Percentiles rank a stretch among this genome's conserved stretches.
phyloP scores from a whole-genome alignment of 768 basidiomycete species.

The Mycena galopus region DNA sequence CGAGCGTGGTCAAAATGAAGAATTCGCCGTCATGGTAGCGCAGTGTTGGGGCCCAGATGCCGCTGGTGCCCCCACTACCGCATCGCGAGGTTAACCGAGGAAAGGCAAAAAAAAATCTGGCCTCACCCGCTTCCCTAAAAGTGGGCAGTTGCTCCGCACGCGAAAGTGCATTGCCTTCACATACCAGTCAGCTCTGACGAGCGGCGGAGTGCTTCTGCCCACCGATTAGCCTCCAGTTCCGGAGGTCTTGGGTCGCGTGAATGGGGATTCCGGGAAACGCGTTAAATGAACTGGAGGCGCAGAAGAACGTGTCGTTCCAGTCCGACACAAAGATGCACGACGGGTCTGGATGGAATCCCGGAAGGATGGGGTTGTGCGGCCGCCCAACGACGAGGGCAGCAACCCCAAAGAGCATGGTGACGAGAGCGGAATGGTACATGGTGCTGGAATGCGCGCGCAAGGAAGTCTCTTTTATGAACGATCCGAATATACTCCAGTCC shows the following conservation, averaged over 20 bases:
- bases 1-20: slow-evolving; percentile 44
- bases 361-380: slow-evolving; percentile 40
- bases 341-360: slow-evolving; percentile 51
- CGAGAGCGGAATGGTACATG: neutral
- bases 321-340: slow-evolving; percentile 45
- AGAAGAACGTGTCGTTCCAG: slow-evolving; percentile 49
- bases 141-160: slow-evolving; percentile 30
- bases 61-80: slow-evolving; percentile 36
- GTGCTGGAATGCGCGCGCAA: neutral
- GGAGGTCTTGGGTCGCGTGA: slow-evolving; percentile 47
- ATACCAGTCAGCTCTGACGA: neutral
- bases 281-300: slow-evolving; percentile 50
- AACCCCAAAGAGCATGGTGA: neutral
- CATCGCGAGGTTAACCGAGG: neutral
- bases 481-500: neutral
- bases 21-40: slow-evolving; percentile 41
- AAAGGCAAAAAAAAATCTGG: neutral
- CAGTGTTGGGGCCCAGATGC: slow-evolving; percentile 44
- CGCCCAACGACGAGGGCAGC: neutral
- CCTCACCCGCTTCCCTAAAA: slow-evolving; percentile 32
- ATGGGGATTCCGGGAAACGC: slow-evolving; percentile 52
- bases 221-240: slow-evolving; percentile 50
- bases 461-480: too few relatives aligned
- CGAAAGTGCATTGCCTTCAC: slow-evolving; percentile 32
- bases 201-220: neutral